Percentiles rank a stretch among this genome's conserved stretches.
These are phyloP conservation scores for Sarcodon aspratus DNA, from an alignment of 768 basidiomycete genomes.

Conservation along the genomic window DNA sequence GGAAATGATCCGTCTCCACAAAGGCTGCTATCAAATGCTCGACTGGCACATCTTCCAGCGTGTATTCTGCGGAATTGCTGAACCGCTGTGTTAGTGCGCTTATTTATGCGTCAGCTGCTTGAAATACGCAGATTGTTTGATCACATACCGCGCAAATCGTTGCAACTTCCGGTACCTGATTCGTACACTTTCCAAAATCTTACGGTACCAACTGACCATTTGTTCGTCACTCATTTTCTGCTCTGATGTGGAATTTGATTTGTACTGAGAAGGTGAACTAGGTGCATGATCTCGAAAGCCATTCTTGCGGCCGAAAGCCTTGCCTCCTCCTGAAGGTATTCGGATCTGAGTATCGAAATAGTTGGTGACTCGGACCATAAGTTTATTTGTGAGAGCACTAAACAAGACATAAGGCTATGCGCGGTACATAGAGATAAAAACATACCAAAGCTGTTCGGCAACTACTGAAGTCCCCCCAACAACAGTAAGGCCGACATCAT, in stretches of 20 bases:
- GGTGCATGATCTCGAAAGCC: background rate
- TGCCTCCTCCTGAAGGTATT: constrained; percentile 31
- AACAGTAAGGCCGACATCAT: constrained; percentile 82
- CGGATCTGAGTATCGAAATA: constrained; percentile 93
- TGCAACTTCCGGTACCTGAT: constrained; percentile 89
- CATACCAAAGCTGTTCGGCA: constrained; percentile 92
- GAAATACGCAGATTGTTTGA: constrained; percentile 3
- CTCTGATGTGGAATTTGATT: constrained; percentile 18
- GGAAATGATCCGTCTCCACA: constrained; percentile 79
- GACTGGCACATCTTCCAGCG: constrained; percentile 59
- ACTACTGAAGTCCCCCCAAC: constrained; percentile 82
- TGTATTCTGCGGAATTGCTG: constrained; percentile 89
- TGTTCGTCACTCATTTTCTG: constrained; percentile 73
- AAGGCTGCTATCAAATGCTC: constrained; percentile 74
- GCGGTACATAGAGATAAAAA: constrained; percentile 1
- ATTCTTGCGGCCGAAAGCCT: constrained; percentile 1
- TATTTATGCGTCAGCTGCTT: no score
- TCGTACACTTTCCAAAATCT: constrained; percentile 87
- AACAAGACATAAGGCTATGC: background rate
- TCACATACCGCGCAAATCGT: constrained; percentile 75
- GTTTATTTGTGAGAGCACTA: constrained; percentile 85
- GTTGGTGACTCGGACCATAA: constrained; percentile 86
- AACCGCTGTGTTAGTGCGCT: constrained; percentile 77
- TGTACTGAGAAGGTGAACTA: constrained; percentile 17
- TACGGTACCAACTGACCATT: constrained; percentile 80